These are phyloP conservation scores for Parathielavia appendiculata DNA, from an alignment of 495 filamentous ascomycete genomes.

Conservation along the genomic window DNA sequence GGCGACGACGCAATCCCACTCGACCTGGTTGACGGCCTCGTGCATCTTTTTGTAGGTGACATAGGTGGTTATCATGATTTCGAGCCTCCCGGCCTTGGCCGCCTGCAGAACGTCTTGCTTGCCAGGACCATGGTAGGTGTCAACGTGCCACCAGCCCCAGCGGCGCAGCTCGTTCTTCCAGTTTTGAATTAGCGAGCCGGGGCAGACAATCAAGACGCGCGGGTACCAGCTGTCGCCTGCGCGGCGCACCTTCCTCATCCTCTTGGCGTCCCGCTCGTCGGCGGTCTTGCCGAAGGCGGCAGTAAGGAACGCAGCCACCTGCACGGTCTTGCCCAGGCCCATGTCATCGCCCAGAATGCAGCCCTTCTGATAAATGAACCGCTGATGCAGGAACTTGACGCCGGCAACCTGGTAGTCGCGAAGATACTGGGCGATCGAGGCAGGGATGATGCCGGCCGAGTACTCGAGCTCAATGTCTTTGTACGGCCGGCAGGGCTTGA, in stretches of 20 bases:
- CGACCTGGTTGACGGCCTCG: slow-evolving; percentile 71
- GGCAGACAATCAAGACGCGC: slow-evolving; percentile 78
- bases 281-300: slow-evolving; percentile 93
- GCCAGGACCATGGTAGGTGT: slow-evolving; percentile 71
- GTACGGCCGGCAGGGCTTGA: slow-evolving; percentile 60
- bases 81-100: slow-evolving; percentile 68
- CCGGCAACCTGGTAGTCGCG: slow-evolving; percentile 88
- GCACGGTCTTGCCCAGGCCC: slow-evolving; percentile 95
- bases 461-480: slow-evolving; percentile 67
- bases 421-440: slow-evolving; percentile 86
- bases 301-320: slow-evolving; percentile 91
- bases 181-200: slow-evolving; percentile 80
- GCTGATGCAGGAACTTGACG: slow-evolving; percentile 76
- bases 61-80: slow-evolving; percentile 94
- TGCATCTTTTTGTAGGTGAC: slow-evolving; percentile 75
- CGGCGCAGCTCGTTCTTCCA: slow-evolving; percentile 79
- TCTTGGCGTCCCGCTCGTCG: slow-evolving; percentile 78
- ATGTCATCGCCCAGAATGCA: slow-evolving; percentile 94
- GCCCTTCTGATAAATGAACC: slow-evolving; percentile 89
- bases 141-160: slow-evolving; percentile 95
- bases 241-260: slow-evolving; percentile 85
- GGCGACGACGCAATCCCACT: slow-evolving; percentile 96
- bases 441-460: slow-evolving; percentile 81
- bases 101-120: slow-evolving; percentile 69
- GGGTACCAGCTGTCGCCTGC: slow-evolving; percentile 71